These are phyloP conservation scores for Ascocoryne sarcoides DNA, from an alignment of 2,329 filamentous ascomycete species.

Conservation along the genomic window DNA sequence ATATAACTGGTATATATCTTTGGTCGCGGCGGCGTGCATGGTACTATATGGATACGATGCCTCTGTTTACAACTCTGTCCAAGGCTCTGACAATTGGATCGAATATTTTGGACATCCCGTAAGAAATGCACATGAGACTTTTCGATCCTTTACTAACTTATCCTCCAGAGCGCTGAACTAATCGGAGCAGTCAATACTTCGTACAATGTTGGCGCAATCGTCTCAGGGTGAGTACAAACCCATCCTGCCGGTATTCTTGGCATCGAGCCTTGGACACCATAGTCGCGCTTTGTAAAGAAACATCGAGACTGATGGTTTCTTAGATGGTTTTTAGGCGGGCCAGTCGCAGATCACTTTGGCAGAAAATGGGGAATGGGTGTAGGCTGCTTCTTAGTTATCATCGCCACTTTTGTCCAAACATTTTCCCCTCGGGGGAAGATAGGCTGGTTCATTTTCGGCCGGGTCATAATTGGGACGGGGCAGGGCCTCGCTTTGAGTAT, in stretches of 20 bases:
- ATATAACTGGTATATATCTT: background rate
- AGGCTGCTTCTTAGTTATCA: conserved; percentile 56
- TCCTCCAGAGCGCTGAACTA: conserved; percentile 27
- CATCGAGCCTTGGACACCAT: no score
- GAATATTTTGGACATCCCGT: background rate
- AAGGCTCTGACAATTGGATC: conserved; percentile 57
- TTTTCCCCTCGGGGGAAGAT: conserved; percentile 53
- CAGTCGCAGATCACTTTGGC: conserved; percentile 39
- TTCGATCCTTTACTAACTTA: background rate
- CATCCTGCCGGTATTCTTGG: conserved; percentile 45
- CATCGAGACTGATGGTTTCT: background rate
- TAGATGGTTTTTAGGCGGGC: background rate
- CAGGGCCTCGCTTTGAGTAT: conserved; percentile 58
- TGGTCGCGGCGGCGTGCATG: conserved; percentile 28
- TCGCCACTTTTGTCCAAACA: conserved; percentile 60
- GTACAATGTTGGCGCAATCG: conserved; percentile 63
- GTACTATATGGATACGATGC: conserved; percentile 68
- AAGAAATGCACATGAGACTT: background rate
- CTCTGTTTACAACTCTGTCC: conserved; percentile 64
- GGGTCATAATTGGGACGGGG: conserved; percentile 60
- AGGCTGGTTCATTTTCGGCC: conserved; percentile 59
- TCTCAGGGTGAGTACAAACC: conserved; percentile 61
- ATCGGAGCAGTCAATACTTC: conserved; percentile 56
- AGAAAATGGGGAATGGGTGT: conserved; percentile 52
- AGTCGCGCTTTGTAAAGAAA: no score